Conservation (phyloP, 2,329 filamentous ascomycete genomes). For the Blastomyces silverae region DNA sequence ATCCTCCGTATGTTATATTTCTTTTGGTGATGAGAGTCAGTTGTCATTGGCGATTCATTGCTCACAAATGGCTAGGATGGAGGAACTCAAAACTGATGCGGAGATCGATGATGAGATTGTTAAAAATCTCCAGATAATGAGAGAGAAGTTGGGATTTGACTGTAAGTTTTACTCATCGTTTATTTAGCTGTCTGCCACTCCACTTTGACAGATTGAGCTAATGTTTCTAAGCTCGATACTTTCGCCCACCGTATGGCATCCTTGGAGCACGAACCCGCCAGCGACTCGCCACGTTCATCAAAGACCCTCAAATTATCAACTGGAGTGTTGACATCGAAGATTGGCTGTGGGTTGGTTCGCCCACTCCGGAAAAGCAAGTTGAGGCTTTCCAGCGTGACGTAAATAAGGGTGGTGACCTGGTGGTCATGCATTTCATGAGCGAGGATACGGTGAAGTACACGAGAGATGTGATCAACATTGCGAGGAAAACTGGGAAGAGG, state of each 20-base stretch:
- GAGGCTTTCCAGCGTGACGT: conserved; percentile 60
- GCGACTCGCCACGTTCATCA: conserved; percentile 49
- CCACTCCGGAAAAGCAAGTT: conserved; percentile 60
- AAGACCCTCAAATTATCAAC: conserved; percentile 54
- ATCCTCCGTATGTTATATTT: conserved; percentile 48
- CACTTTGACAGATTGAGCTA: neutral
- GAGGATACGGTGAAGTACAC: conserved; percentile 58
- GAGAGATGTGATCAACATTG: conserved; percentile 57
- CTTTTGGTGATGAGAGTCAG: neutral
- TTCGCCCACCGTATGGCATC: conserved; percentile 63
- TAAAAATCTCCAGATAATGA: conserved; percentile 30
- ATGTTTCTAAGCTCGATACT: conserved; percentile 46
- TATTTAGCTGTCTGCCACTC: neutral
- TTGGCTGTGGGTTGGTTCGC: conserved; percentile 58
- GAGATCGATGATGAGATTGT: conserved; percentile 37
- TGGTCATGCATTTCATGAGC: conserved; percentile 64
- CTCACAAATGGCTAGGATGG: conserved; percentile 29
- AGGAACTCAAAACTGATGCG: conserved; percentile 28
- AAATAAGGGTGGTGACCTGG: conserved; percentile 55
- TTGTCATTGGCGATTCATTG: neutral
- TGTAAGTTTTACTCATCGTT: conserved; percentile 26
- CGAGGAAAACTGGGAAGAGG: conserved; percentile 57
- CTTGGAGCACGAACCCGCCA: conserved; percentile 61
- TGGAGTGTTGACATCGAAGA: conserved; percentile 68
- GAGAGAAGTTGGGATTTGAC: conserved; percentile 29